These are phyloP conservation scores for Ogataea philodendri DNA, from an alignment of 805 yeast genomes.

Conservation along the genomic window DNA sequence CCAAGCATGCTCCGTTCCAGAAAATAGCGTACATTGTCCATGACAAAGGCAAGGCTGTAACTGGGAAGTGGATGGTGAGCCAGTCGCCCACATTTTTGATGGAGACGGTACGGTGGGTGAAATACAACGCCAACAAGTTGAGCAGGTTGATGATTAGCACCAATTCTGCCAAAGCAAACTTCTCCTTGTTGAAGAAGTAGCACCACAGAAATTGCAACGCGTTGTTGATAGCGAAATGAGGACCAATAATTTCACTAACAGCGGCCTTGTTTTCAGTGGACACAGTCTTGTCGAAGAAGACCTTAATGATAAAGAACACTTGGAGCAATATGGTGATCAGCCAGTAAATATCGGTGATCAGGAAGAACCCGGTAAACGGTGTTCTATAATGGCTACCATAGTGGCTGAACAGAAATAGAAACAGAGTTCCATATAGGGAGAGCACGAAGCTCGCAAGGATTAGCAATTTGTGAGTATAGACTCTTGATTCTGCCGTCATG, in stretches of 20 bases:
- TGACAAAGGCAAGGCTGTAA: slow-evolving; percentile 66
- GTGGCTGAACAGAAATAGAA: slow-evolving; percentile 56
- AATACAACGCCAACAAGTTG: slow-evolving; percentile 54
- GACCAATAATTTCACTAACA: slow-evolving; percentile 44
- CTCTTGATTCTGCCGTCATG: slow-evolving; percentile 20
- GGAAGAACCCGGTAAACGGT: slow-evolving; percentile 63
- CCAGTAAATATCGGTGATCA: slow-evolving; percentile 59
- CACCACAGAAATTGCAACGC: slow-evolving; percentile 62
- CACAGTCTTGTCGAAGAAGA: slow-evolving; percentile 32
- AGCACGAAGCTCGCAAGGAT: slow-evolving; percentile 54
- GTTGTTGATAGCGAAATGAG: slow-evolving; percentile 65
- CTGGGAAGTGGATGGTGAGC: slow-evolving; percentile 61
- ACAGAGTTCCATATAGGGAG: slow-evolving; percentile 53
- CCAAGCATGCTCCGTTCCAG: slow-evolving; percentile 83
- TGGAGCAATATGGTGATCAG: slow-evolving; percentile 51
- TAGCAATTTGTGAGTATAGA: slow-evolving; percentile 35
- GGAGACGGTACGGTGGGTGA: slow-evolving; percentile 57
- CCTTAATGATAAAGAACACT: slow-evolving; percentile 45
- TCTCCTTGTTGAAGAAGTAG: slow-evolving; percentile 54
- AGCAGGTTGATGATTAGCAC: slow-evolving; percentile 56
- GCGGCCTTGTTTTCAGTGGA: slow-evolving; percentile 30
- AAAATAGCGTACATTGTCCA: slow-evolving; percentile 74
- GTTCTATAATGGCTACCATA: slow-evolving; percentile 49
- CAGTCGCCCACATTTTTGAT: slow-evolving; percentile 51
- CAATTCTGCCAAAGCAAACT: slow-evolving; percentile 59